A percentile compares a stretch with the other conserved stretches of the same genome.
Conservation (phyloP, 352 stramenopile genomes). For the Phytophthora pistaciae region DNA sequence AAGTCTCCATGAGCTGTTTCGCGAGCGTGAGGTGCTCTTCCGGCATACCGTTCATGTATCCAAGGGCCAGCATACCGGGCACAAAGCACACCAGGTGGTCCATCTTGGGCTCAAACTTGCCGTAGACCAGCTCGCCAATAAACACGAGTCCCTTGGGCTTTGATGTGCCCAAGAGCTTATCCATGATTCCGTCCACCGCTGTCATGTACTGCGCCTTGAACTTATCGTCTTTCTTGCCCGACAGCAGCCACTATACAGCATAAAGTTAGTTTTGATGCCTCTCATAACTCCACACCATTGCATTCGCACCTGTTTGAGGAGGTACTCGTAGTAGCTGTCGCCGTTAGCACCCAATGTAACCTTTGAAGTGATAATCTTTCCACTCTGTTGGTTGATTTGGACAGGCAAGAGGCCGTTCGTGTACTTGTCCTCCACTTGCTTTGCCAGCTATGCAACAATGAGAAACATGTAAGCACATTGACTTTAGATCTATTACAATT, state of each 20-base stretch:
- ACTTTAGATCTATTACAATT: background rate
- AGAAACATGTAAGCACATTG: background rate
- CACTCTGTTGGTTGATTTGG: conserved; percentile 51
- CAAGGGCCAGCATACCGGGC: conserved; percentile 88
- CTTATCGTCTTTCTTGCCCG: conserved; percentile 77
- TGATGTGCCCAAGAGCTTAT: conserved; percentile 61
- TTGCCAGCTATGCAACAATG: conserved; percentile 41
- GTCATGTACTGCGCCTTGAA: conserved; percentile 74
- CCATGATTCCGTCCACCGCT: conserved; percentile 70
- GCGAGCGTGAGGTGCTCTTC: conserved; percentile 75
- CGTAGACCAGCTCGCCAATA: conserved; percentile 73
- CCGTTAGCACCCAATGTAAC: conserved; percentile 80
- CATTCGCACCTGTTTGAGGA: conserved; percentile 76
- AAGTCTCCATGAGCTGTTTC: conserved; percentile 83
- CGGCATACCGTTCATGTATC: conserved; percentile 76
- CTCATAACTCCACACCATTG: background rate
- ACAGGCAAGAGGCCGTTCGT: conserved; percentile 63
- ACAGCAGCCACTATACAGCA: conserved; percentile 65
- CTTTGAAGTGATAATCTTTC: conserved; percentile 53
- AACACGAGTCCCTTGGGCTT: conserved; percentile 71
- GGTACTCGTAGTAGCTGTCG: conserved; percentile 90
- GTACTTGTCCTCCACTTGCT: conserved; percentile 65
- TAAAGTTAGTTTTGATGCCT: background rate
- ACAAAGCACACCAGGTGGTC: conserved; percentile 94
- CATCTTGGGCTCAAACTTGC: conserved; percentile 73